Conservation (phyloP, 768 basidiomycete species). For the Kwoniella newhampshirensis region DNA sequence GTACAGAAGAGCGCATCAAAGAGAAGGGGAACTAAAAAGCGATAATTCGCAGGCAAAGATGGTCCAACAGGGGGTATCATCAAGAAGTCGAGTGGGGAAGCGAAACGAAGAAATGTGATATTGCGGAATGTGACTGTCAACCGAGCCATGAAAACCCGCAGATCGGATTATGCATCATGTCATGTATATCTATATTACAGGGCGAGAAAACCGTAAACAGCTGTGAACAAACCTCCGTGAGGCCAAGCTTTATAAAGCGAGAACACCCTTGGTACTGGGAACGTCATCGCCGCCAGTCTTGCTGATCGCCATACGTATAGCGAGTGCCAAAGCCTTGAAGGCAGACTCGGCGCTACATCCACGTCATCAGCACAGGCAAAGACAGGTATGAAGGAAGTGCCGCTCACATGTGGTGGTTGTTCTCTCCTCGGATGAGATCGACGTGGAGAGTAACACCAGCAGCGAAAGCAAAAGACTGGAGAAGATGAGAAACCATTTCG, state of each 20-base stretch:
- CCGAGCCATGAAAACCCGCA: too few relatives aligned
- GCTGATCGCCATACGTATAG: constrained; percentile 91
- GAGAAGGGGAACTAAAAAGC: background rate
- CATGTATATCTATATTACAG: background rate
- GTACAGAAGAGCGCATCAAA: background rate
- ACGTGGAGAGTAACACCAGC: constrained; percentile 91
- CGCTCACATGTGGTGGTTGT: constrained; percentile 94
- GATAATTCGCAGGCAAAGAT: too few relatives aligned
- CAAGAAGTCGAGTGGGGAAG: too few relatives aligned
- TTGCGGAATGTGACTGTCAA: too few relatives aligned
- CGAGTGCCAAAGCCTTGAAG: constrained; percentile 95
- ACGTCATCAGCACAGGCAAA: constrained; percentile 7
- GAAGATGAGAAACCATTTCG: constrained; percentile 97
- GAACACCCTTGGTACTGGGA: constrained; percentile 94
- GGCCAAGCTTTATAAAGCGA: constrained; percentile 57
- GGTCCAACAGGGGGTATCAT: too few relatives aligned
- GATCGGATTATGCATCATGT: background rate
- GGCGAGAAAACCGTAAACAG: constrained; percentile 81
- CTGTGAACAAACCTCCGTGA: too few relatives aligned
- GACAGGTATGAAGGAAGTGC: too few relatives aligned
- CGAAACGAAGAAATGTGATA: too few relatives aligned
- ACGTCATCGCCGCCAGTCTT: constrained; percentile 84
- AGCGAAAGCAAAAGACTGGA: constrained; percentile 96
- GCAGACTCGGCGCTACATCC: constrained; percentile 97
- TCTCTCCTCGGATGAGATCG: constrained; percentile 89